Evolutionary conservation across 192 early-diverging fungal species (phyloP).

Genomic region (Kickxella alabastrina): DNA sequence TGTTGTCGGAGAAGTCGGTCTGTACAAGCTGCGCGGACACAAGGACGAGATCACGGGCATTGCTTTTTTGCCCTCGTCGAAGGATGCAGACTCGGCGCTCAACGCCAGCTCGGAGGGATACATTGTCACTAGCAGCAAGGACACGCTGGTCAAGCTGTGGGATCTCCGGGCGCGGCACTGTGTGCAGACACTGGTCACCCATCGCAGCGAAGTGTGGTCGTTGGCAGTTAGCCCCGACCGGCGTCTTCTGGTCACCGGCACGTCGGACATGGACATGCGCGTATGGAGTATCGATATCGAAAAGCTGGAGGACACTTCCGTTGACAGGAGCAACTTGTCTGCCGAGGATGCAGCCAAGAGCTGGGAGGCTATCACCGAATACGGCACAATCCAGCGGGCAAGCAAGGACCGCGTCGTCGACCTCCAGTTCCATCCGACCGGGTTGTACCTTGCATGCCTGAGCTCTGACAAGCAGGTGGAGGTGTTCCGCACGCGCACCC

Average conservation of each 20-base stretch:
- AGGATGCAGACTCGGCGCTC: slow-evolving; percentile 20
- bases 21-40: slow-evolving; percentile 87
- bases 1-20: slow-evolving; percentile 81
- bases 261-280: slow-evolving; percentile 76
- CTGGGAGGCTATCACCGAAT: slow-evolving; percentile 67
- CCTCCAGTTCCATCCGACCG: slow-evolving; percentile 74
- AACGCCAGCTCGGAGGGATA: slow-evolving; percentile 59
- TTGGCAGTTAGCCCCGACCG: slow-evolving; percentile 66
- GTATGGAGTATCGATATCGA: slow-evolving; percentile 78
- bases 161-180: slow-evolving; percentile 92
- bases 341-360: slow-evolving; percentile 23
- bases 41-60: slow-evolving; percentile 86
- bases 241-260: slow-evolving; percentile 75
- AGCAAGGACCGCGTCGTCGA: slow-evolving; percentile 77
- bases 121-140: slow-evolving; percentile 88
- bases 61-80: slow-evolving; percentile 32
- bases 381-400: slow-evolving; percentile 75
- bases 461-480: slow-evolving; percentile 79
- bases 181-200: slow-evolving; percentile 87
- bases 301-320: slow-evolving; percentile 18
- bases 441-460: slow-evolving; percentile 73
- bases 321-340: slow-evolving; percentile 15
- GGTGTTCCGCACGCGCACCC: slow-evolving; percentile 72
- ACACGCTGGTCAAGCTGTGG: slow-evolving; percentile 95
- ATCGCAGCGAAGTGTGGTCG: slow-evolving; percentile 93